These are phyloP conservation scores for Penicillium brasilianum DNA, from an alignment of 2,329 filamentous ascomycete genomes.

Conservation along the genomic window DNA sequence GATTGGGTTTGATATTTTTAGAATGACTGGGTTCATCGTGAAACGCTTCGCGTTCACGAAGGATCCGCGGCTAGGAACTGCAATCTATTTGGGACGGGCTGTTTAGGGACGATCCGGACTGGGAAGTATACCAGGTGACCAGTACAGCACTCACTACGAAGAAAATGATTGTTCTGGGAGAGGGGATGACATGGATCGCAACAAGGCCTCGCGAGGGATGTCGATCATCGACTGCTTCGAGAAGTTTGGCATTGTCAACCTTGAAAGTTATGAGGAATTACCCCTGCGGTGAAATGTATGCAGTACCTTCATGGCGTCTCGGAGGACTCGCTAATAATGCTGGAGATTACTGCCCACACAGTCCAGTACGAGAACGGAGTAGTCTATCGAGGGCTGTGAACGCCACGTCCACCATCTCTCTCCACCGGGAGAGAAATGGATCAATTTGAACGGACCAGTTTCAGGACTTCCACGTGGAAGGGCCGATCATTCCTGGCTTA, in stretches of 20 bases:
- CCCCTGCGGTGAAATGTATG: not conserved
- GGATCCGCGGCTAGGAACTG: slow-evolving; percentile 10
- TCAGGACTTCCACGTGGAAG: slow-evolving; percentile 12
- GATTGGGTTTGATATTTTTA: slow-evolving; percentile 17
- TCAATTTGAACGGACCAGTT: not conserved
- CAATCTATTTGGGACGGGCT: slow-evolving; percentile 13
- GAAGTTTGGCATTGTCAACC: not conserved
- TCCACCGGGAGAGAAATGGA: not conserved
- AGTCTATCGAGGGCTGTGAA: slow-evolving; percentile 1
- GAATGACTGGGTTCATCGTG: slow-evolving; percentile 12
- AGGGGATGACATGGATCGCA: not conserved
- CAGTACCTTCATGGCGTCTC: not conserved
- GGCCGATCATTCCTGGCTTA: slow-evolving; percentile 7
- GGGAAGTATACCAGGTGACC: not conserved
- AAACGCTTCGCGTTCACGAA: slow-evolving; percentile 13
- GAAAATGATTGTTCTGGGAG: not conserved
- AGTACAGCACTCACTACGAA: not conserved
- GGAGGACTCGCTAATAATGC: not conserved
- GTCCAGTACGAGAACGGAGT: not conserved
- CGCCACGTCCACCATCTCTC: not conserved
- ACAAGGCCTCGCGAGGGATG: not conserved
- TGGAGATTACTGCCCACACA: not conserved
- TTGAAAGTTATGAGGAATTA: not conserved
- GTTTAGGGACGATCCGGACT: slow-evolving; percentile 5
- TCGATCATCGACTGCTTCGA: slow-evolving; percentile 5